Conservation (phyloP, 1,139 yeast genomes). For the Candida neerlandica region DNA sequence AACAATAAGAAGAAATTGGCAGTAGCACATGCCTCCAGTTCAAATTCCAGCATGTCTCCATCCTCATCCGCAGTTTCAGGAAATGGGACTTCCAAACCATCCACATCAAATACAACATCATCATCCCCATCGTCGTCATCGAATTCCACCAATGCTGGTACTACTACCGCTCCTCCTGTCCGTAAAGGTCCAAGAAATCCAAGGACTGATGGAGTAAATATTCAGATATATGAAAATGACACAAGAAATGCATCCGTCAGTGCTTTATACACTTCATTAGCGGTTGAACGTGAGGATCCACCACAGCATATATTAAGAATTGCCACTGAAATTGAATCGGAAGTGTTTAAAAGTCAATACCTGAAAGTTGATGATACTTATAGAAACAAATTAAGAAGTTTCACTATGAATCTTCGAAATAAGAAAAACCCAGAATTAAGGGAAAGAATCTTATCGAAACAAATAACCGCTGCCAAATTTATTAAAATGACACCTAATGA, state of each 20-base stretch:
- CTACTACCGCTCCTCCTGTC: conserved; percentile 7
- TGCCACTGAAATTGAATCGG: conserved; percentile 74
- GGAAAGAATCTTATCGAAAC: conserved; percentile 64
- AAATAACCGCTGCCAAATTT: conserved; percentile 63
- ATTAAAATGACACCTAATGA: conserved; percentile 88
- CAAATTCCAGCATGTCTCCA: neutral
- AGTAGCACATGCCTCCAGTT: conserved; percentile 2
- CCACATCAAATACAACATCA: too few relatives aligned
- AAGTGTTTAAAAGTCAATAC: conserved; percentile 63
- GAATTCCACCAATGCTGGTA: neutral
- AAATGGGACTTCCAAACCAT: conserved; percentile 8
- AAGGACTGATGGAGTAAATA: conserved; percentile 75
- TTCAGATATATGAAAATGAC: conserved; percentile 67
- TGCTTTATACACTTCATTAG: conserved; percentile 87
- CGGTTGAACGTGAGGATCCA: conserved; percentile 67
- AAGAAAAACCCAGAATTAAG: conserved; percentile 87
- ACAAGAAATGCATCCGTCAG: conserved; percentile 84
- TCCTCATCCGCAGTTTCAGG: neutral
- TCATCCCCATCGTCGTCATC: conserved; percentile 12
- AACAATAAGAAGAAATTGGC: conserved; percentile 36
- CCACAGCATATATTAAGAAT: conserved; percentile 57
- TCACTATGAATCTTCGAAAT: conserved; percentile 83
- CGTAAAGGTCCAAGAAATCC: conserved; percentile 67
- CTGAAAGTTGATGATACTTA: conserved; percentile 59
- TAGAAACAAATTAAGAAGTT: conserved; percentile 78